Evolutionary conservation across 257 asterid genomes (phyloP), one percentile per base, ranked within the genome.

Genomic region (Primulina eburnea): DNA sequence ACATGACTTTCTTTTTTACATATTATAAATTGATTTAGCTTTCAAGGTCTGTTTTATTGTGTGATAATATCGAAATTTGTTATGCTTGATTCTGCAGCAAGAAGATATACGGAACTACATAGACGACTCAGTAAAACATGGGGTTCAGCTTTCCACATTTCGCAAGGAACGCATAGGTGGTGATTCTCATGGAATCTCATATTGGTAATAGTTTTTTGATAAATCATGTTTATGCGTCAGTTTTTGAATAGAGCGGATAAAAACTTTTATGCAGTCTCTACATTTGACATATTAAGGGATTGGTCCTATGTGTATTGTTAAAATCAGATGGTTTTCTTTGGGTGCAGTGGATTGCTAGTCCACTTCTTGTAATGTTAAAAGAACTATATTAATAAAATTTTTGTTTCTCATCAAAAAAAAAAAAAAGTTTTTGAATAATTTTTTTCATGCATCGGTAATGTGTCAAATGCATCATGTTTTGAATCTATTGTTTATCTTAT

Each of bases 121-220:
- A 75, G 99, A 94, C 8, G 81, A 78, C 74, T 87, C 96, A 10
- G 18, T 94, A 68, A 94, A 94, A 81, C 90, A 81, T 53, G 97
- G 99, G 66, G 68, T 59, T 79, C 88, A 73, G 68, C 85, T 85
- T 65, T 88, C 97, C 59, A 67, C 86, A 43, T 94, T 94, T 67
- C 88, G 97, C 50, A 91, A 94, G 82, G 93, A 89, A 68, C 93
- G 98, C 58, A 70, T 89, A 55, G 98, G 99, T 56, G 98, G 97
- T 65, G 96, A 91, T 83, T 89, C 99, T 78, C 88, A 81, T 68
- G 99, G 99, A 71, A 77, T 88, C 81, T 88, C 97, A 29, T 94
- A 94, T 81, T 94, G 99, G 99, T 94, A 91, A 80, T 28, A 56
- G 16, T 33, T 67, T 34, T 75, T 28, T 67, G 17, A 56, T 52